These are phyloP conservation scores for Aureobasidium uvarum DNA, from an alignment of 2,329 filamentous ascomycete species.

Conservation along the genomic window DNA sequence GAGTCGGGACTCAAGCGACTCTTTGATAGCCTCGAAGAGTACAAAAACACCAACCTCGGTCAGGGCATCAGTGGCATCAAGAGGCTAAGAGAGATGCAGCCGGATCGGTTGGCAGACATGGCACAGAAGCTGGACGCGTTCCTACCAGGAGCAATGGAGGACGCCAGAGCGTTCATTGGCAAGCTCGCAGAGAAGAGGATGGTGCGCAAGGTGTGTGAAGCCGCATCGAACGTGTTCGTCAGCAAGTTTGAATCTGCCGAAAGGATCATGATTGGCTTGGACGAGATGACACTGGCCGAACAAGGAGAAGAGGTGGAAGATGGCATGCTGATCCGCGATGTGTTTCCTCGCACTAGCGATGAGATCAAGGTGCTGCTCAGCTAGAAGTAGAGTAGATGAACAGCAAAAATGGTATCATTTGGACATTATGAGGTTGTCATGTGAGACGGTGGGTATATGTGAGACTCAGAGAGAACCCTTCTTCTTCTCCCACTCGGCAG, in stretches of 20 bases:
- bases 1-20: constrained; percentile 71
- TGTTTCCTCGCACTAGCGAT: constrained; percentile 63
- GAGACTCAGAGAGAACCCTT: constrained; percentile 37
- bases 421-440: constrained; percentile 12
- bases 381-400: constrained; percentile 37
- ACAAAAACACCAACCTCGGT: constrained; percentile 39
- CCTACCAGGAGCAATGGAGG: constrained; percentile 86
- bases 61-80: constrained; percentile 43
- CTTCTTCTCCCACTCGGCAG: constrained; percentile 80
- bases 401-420: constrained; percentile 16
- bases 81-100: constrained; percentile 57
- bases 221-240: constrained; percentile 81
- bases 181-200: constrained; percentile 69
- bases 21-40: constrained; percentile 55
- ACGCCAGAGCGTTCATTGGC: constrained; percentile 79
- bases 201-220: constrained; percentile 73
- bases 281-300: constrained; percentile 49
- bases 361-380: constrained; percentile 64
- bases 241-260: constrained; percentile 75
- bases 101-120: constrained; percentile 60
- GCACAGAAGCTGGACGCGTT: constrained; percentile 85
- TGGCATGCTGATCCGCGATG: constrained; percentile 48
- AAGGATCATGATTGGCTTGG: constrained; percentile 57
- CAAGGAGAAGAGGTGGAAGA: constrained; percentile 41
- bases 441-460: constrained; percentile 9